Percentiles rank a stretch among this genome's conserved stretches.
These are phyloP conservation scores for Carex kokanica DNA, from an alignment of 176 grass and related monocot species.

Conservation along the genomic window DNA sequence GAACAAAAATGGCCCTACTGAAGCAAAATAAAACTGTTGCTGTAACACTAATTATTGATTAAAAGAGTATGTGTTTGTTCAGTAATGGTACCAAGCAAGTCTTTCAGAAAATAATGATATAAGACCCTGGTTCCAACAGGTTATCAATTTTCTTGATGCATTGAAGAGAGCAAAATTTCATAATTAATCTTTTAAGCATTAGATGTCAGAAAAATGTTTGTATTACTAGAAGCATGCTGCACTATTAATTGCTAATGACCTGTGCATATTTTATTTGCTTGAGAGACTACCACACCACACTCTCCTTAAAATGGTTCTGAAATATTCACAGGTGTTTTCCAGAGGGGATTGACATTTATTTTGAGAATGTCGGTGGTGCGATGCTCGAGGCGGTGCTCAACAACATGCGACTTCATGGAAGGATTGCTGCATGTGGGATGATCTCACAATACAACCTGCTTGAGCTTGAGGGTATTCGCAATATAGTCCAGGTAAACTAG, in stretches of 20 bases:
- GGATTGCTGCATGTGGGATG: constrained; percentile 39
- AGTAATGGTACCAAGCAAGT: neutral
- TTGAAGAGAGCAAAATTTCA: neutral
- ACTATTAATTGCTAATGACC: neutral
- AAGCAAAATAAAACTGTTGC: neutral
- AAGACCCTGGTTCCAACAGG: neutral
- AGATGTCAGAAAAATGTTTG: neutral
- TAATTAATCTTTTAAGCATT: neutral
- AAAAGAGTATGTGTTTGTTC: neutral
- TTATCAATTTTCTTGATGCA: neutral
- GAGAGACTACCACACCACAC: neutral
- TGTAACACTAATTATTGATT: no score
- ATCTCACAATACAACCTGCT: constrained; percentile 55
- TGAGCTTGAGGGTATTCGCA: neutral
- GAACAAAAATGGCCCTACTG: neutral
- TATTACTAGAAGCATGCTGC: neutral
- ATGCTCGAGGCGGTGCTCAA: constrained; percentile 47
- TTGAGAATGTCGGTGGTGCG: constrained; percentile 55
- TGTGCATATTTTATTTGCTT: neutral
- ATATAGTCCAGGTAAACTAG: constrained; percentile 22
- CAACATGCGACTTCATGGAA: constrained; percentile 36
- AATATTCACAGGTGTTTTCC: constrained; percentile 39
- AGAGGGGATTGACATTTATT: constrained; percentile 62
- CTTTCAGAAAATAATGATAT: neutral
- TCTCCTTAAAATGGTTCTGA: neutral